These are phyloP conservation scores for Thymus mandschuricus DNA, from an alignment of 257 asterid species.

Conservation along the genomic window DNA sequence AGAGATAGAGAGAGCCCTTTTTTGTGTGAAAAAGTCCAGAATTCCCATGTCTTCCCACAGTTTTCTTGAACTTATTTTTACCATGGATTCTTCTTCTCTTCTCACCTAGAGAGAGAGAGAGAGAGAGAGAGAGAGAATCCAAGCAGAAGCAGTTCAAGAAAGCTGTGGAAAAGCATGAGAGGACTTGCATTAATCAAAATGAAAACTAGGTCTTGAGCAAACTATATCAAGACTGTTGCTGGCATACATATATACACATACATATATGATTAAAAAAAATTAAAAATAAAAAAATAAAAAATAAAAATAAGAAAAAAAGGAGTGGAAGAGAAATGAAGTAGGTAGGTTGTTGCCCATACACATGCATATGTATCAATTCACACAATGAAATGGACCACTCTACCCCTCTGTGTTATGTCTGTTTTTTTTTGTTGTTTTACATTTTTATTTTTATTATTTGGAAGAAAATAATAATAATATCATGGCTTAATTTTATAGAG, in stretches of 20 bases:
- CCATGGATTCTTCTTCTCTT: background rate
- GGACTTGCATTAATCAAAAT: background rate
- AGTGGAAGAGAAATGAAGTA: background rate
- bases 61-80: slow-evolving; percentile 53
- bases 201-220: slow-evolving; percentile 1
- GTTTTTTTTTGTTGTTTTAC: background rate
- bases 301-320: background rate
- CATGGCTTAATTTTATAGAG: slow-evolving; percentile 39
- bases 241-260: background rate
- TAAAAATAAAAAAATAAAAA: background rate
- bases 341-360: slow-evolving; percentile 27
- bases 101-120: background rate
- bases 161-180: slow-evolving; percentile 92
- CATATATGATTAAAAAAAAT: background rate
- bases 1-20: background rate
- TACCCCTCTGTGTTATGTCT: slow-evolving; percentile 21
- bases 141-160: slow-evolving; percentile 72
- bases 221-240: background rate
- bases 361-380: background rate
- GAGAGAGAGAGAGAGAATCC: background rate
- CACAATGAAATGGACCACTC: slow-evolving; percentile 56
- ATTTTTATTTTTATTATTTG: background rate
- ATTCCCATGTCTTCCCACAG: slow-evolving; percentile 68
- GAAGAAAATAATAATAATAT: too few relatives aligned
- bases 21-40: slow-evolving; percentile 35